phyloP scores from a whole-genome alignment of 1,284 basidiomycete species.

The Sanguinoderma infundibulare region DNA sequence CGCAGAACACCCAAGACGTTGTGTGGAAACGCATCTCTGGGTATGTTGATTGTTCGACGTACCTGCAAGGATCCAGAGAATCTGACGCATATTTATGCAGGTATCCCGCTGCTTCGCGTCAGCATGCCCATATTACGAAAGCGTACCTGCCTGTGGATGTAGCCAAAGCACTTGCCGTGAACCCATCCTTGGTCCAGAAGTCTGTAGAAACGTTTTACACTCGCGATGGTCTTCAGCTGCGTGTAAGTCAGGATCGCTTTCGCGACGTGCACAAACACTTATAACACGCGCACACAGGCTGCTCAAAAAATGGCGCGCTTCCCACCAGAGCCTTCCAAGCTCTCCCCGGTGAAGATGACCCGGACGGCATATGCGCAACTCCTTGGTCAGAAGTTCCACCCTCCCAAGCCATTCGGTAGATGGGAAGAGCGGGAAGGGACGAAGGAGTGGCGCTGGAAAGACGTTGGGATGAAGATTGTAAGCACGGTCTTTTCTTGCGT shows the following conservation, averaged over 20 bases:
- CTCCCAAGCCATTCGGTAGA: constrained; percentile 88
- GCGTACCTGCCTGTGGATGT: constrained; percentile 83
- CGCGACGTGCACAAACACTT: not conserved
- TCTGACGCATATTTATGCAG: constrained; percentile 40
- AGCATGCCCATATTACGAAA: constrained; percentile 82
- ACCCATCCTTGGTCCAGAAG: constrained; percentile 80
- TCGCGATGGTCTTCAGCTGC: constrained; percentile 85
- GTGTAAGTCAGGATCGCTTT: constrained; percentile 54
- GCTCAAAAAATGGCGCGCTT: constrained; percentile 90
- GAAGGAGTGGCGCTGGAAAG: constrained; percentile 73
- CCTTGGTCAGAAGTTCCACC: constrained; percentile 88
- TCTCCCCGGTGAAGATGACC: constrained; percentile 76
- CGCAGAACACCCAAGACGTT: constrained; percentile 58
- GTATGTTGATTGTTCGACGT: constrained; percentile 41
- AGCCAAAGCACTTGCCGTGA: constrained; percentile 67
- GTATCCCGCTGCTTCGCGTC: constrained; percentile 70
- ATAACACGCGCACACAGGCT: constrained; percentile 49
- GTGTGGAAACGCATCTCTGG: constrained; percentile 73
- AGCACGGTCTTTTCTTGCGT: constrained; percentile 23
- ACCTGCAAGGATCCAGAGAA: not conserved
- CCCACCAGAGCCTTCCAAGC: constrained; percentile 67
- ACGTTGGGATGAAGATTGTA: constrained; percentile 91
- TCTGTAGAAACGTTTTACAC: constrained; percentile 93
- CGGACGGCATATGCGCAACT: constrained; percentile 93
- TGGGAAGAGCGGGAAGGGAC: constrained; percentile 68